Evolutionary conservation across 768 basidiomycete genomes (phyloP), one percentile per base, ranked within the genome.

Genomic region (Boletus subcaerulescens): DNA sequence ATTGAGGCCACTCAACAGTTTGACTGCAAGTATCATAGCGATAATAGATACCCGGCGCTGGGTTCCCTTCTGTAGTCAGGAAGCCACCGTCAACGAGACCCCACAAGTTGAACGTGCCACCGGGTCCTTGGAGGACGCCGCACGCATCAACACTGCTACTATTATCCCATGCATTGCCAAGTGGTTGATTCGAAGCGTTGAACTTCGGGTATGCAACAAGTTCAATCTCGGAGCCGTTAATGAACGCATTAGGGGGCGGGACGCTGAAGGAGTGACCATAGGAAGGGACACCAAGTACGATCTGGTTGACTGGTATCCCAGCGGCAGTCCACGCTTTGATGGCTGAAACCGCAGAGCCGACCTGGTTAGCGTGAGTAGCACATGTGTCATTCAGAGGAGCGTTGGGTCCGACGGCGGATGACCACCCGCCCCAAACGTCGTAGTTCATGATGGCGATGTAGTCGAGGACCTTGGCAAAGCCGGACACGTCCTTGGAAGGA

Each of bases 381-480:
- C 94, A 96, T 1, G 80, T 79, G 67, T 96, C 86, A 56, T 85
- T 76, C 32, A 96, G 72, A 2, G 94, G 92, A 1, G 93, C 81
- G 64, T 91, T 92, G 6, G 95, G 82, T 4, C 93, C 93, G 45
- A 82, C 77, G 57, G 81, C 60, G 55, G 77, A 63, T 35, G 76
- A 76, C 71, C 78, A 78, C 17, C 76, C 69, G 8, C 84, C 82
- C 69, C 76, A 78, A 45, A 85, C 60, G 57, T 87, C 86, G 66
- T 89, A 88, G 63, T 81, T 77, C 86, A 88, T 88, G 60, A 83
- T 71, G 15, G 73, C 69, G 57, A 89, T 75, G 70, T 80, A 83
- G 65, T 87, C 84, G 44, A 97, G 77, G 4, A 86, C 83, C 2
- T 79, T 61, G 5, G 85, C 85, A 62, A 93, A 94, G 0, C 47